phyloP scores from a whole-genome alignment of 2,329 filamentous ascomycete genomes.

The Aspergillus persii region DNA sequence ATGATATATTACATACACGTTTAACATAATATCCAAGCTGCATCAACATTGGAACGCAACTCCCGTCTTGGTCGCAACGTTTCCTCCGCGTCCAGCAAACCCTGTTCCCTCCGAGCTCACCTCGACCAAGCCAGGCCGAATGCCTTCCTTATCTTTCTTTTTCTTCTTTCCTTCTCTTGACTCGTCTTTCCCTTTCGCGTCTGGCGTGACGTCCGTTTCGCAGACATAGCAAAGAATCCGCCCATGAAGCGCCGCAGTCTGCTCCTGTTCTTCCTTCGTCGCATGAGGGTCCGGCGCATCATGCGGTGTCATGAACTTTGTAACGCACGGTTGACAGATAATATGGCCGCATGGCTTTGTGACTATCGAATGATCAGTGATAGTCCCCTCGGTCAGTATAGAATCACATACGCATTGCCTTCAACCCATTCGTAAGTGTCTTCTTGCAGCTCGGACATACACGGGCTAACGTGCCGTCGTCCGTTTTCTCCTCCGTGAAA shows the following conservation, averaged over 20 bases:
- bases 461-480: slow-evolving; percentile 46
- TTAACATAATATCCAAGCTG: background rate
- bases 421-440: slow-evolving; percentile 74
- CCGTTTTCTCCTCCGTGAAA: slow-evolving; percentile 69
- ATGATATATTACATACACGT: background rate
- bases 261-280: slow-evolving; percentile 47
- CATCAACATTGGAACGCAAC: slow-evolving; percentile 76
- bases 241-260: slow-evolving; percentile 36
- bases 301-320: slow-evolving; percentile 72
- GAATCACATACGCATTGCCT: slow-evolving; percentile 59
- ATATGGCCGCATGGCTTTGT: slow-evolving; percentile 91
- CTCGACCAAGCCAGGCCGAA: slow-evolving; percentile 71
- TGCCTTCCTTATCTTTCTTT: slow-evolving; percentile 51
- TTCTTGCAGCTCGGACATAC: slow-evolving; percentile 87
- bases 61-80: slow-evolving; percentile 73
- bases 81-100: slow-evolving; percentile 83
- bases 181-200: slow-evolving; percentile 2
- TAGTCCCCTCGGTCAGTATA: too few species aligned
- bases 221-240: slow-evolving; percentile 79
- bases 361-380: slow-evolving; percentile 42
- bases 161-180: slow-evolving; percentile 34
- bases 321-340: slow-evolving; percentile 78
- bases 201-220: slow-evolving; percentile 68
- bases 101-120: slow-evolving; percentile 86
- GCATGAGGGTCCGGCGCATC: slow-evolving; percentile 60